These are phyloP conservation scores for Stephanodiscus minutulus DNA, from an alignment of 108 stramenopile species.

Conservation along the genomic window DNA sequence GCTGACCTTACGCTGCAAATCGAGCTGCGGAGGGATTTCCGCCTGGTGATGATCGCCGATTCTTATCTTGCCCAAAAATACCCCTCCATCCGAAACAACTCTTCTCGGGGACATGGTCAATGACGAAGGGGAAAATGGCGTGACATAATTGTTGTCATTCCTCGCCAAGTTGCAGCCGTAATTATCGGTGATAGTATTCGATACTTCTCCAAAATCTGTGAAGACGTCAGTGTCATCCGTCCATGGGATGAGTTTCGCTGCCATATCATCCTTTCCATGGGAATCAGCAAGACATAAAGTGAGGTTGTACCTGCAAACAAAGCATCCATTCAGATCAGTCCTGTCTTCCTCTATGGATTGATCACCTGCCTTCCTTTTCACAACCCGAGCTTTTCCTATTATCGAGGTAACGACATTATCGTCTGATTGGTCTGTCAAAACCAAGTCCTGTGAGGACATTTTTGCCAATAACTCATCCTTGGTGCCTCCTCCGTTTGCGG, in stretches of 20 bases:
- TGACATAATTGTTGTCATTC: constrained; percentile 28
- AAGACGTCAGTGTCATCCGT: constrained; percentile 26
- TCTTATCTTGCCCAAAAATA: constrained; percentile 60
- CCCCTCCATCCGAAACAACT: constrained; percentile 56
- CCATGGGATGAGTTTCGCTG: constrained; percentile 28
- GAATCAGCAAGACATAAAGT: constrained; percentile 23
- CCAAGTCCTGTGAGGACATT: constrained; percentile 55
- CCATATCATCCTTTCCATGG: constrained; percentile 1
- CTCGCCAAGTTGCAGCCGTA: constrained; percentile 18
- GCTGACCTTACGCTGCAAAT: constrained; percentile 24
- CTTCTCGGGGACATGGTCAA: constrained; percentile 30
- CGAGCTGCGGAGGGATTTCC: constrained; percentile 45
- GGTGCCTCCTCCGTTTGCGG: constrained; percentile 23
- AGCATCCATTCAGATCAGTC: constrained; percentile 34
- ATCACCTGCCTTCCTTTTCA: constrained; percentile 32
- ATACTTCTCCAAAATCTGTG: not conserved
- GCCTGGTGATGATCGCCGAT: constrained; percentile 78
- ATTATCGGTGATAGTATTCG: not conserved
- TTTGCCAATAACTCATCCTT: constrained; percentile 26
- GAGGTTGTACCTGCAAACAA: constrained; percentile 57
- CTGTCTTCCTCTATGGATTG: constrained; percentile 9
- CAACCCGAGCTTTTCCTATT: constrained; percentile 52
- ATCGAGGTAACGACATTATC: constrained; percentile 66
- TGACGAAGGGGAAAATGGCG: constrained; percentile 11
- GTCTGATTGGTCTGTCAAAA: constrained; percentile 67